Percentiles rank a stretch among this genome's conserved stretches.
Conservation (phyloP, 2,329 filamentous ascomycete genomes). For the Colletotrichum ledebouriae region DNA sequence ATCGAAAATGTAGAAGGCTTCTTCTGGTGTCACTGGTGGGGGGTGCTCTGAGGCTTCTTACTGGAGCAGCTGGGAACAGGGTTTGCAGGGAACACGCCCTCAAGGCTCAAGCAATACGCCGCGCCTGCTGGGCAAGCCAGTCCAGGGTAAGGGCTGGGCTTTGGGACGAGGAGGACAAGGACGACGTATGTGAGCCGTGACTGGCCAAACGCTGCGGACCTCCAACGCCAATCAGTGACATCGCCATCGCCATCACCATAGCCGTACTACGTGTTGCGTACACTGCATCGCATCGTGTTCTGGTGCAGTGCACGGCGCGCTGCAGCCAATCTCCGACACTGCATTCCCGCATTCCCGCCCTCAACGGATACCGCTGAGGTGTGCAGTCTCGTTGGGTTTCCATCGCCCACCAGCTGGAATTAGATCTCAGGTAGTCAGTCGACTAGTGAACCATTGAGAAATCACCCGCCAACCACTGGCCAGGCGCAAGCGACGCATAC, state of each 20-base stretch:
- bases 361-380: background rate
- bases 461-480: background rate
- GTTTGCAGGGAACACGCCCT: conserved; percentile 36
- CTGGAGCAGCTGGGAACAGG: conserved; percentile 40
- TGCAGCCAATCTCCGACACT: background rate
- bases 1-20: conserved; percentile 42
- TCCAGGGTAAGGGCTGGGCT: background rate
- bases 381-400: conserved; percentile 9
- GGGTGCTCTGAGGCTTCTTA: conserved; percentile 15
- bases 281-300: background rate
- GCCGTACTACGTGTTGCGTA: background rate
- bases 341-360: conserved; percentile 10
- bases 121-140: background rate
- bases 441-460: conserved; percentile 1
- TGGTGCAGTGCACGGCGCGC: no score
- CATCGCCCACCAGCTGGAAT: conserved; percentile 9
- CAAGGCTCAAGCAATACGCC: conserved; percentile 2
- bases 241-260: no score
- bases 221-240: no score
- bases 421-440: background rate
- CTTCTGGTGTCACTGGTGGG: conserved; percentile 25
- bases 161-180: background rate
- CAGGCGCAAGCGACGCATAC: no score
- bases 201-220: no score
- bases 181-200: no score